These are phyloP conservation scores for Coemansia sp. DNA, from an alignment of 192 early-diverging fungal species.

Conservation along the genomic window DNA sequence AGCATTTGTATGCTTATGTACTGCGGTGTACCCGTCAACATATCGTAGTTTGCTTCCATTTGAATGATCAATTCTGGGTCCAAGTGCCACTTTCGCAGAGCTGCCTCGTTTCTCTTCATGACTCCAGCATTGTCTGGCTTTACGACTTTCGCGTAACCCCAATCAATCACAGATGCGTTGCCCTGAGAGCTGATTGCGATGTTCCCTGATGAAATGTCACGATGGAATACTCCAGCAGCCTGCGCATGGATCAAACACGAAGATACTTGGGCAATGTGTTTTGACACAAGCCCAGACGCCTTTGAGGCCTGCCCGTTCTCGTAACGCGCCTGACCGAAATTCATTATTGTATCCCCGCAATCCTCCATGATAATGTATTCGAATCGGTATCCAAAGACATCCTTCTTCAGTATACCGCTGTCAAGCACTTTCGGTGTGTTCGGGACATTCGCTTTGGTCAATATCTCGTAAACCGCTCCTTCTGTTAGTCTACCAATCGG, in stretches of 20 bases:
- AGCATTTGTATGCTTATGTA: constrained; percentile 21
- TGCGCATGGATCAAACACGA: constrained; percentile 7
- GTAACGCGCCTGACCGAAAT: not conserved
- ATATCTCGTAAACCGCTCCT: constrained; percentile 14
- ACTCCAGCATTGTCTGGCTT: not conserved
- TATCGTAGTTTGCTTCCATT: not conserved
- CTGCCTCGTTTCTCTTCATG: not conserved
- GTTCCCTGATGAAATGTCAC: constrained; percentile 26
- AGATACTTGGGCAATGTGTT: not conserved
- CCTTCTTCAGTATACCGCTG: not conserved
- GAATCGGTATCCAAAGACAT: constrained; percentile 17
- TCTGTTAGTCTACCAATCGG: constrained; percentile 7
- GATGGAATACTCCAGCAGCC: constrained; percentile 4
- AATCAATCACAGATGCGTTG: constrained; percentile 13
- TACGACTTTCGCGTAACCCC: constrained; percentile 14
- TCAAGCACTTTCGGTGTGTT: not conserved
- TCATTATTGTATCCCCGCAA: not conserved
- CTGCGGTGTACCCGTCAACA: not conserved
- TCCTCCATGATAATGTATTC: constrained; percentile 23
- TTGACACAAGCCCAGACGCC: not conserved
- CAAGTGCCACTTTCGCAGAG: not conserved
- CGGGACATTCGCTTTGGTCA: not conserved
- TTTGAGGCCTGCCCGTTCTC: not conserved
- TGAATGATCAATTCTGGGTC: not conserved
- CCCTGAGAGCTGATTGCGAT: constrained; percentile 3